Conservation (phyloP, 257 asterid species). For the Anisodus tanguticus region DNA sequence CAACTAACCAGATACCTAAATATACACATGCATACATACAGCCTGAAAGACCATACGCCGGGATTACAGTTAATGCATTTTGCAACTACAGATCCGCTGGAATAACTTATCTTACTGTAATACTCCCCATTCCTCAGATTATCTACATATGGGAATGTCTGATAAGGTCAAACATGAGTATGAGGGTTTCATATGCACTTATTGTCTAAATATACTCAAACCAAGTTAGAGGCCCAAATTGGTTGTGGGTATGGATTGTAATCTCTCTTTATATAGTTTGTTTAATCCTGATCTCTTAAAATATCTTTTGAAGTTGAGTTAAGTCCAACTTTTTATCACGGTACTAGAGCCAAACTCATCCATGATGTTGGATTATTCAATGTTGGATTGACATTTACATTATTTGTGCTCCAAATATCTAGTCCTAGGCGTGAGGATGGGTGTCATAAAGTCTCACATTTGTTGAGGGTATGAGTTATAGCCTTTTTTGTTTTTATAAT, state of each 20-base stretch:
- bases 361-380: neutral
- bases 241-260: neutral
- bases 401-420: neutral
- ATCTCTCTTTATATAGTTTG: neutral
- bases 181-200: neutral
- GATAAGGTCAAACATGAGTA: neutral
- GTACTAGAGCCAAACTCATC: neutral
- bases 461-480: neutral
- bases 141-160: neutral
- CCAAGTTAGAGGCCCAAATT: neutral
- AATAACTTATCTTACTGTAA: neutral
- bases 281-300: neutral
- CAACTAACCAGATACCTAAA: neutral
- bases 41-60: neutral
- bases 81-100: neutral
- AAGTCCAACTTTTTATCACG: neutral
- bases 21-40: neutral
- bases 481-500: neutral
- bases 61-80: neutral
- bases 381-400: neutral
- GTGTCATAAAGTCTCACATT: neutral
- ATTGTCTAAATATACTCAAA: neutral
- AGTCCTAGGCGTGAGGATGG: neutral
- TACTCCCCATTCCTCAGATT: neutral
- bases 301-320: neutral